Base-by-base conservation (phyloP, 352 stramenopile genomes). In the Globisporangium yorkense region DNA sequence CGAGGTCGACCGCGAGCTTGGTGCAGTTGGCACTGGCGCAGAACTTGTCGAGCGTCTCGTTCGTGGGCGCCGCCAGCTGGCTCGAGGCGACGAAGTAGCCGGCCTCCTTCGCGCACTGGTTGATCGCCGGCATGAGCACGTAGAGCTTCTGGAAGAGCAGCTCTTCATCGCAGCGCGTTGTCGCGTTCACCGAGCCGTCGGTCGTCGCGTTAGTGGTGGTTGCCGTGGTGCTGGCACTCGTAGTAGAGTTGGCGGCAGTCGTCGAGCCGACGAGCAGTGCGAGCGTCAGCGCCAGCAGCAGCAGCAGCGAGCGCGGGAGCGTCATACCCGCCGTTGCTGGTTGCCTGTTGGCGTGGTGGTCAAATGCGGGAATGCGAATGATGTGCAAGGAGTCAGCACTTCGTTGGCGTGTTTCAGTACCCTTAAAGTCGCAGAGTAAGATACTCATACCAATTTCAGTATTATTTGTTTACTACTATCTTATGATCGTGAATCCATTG, bases 121-220 rank as follows among this genome's bases (percentile, higher is more conserved):
- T 72, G 53, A 75, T 75, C 46, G 65, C 65, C n/a, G 68, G 68
- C 68, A 75, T 73, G 65, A 75, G 65, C 58, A 75, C 68, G 65
- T 75, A 75, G 47, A 75, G 68, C 56, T 75, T 75, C 62, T 75
- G 68, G 62, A 75, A 75, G 48, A 75, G 68, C 58, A 75, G 56
- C 44, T 73, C 61, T 33, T 65, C 50, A 53, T 75, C 65, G 47
- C 68, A 75, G 6, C 47, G 57, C 24, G 57, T 67, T 27, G 54
- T 33, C 21, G 51, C 24, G 44, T 63, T 18, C 58, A 1, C 24
- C 24, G 24, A 27, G 24, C 24, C 24, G 24, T 27, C 24, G 24
- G 24, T 27, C 24, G 24, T 52, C 27, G 53, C 31, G 21, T 57
- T 58, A 12, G 43, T 15, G 12, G 49, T 49, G 6, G 40, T 37